Evolutionary conservation across 164 flowering plant species (phyloP), one percentile per base, ranked within the genome.

Genomic region (Litsea cubeba): DNA sequence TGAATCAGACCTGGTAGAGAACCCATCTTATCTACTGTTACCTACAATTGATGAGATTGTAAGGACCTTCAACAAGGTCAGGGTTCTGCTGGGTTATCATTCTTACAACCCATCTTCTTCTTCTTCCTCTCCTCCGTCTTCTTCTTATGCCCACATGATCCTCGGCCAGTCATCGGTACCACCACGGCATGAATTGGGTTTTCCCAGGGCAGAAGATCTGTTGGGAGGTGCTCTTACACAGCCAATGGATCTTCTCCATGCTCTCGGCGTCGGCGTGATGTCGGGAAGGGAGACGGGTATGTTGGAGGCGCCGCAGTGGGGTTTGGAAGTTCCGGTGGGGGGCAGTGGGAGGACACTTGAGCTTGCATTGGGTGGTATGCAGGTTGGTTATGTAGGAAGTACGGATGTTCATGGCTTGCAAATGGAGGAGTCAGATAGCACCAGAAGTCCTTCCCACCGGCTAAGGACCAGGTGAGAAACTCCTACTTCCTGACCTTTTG

Each of bases 1-100:
- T 5, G 88, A 90, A 81, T 69, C 74, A 18, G 80, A 75, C 74
- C 79, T 54, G 60, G 18, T 81, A 17, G 77, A 77, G 7, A 79
- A 76, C 75, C 83, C 83, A 2, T 83, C 88, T 1, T 58, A 67
- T 12, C 0, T 63, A 60, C 80, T 88, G 20, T 60, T 77, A 1
- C 74, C 20, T 0, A 69, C 78, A 0, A 86, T 88, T 20, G 83
- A 78, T 0, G 86, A 84, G 32, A 83, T 90, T 51, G 50, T 76
- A 1, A 72, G 50, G 28, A 73, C 72, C 3, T 89, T 89, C 72
- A 60, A 62, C 18, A 68, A 11, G 18, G 84, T 80, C 8, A 74
- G 15, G 54, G 80, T 83, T 20, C 75, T 77, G 65, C 62, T 90
- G 28, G 74, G 22, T 63, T 32, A 65, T 24, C 30, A 63, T 50